Percentiles rank a stretch among this genome's conserved stretches.
Conservation (phyloP, 768 basidiomycete species). For the Porphyrellus cyaneotinctus region DNA sequence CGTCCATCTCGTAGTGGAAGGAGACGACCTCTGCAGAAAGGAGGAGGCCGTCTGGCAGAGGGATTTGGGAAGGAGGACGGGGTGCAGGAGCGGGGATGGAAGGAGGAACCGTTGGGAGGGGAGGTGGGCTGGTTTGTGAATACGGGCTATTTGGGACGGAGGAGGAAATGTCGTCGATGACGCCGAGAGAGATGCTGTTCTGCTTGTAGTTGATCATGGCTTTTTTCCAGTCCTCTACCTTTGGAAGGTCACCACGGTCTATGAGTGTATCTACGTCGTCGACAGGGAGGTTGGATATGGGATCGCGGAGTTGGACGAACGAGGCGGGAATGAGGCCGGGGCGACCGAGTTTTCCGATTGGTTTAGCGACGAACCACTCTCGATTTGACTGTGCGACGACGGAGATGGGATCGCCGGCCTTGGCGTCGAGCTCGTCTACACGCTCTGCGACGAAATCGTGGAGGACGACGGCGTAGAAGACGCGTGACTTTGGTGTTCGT, state of each 20-base stretch:
- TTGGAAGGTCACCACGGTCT: slow-evolving; percentile 83
- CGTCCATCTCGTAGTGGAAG: slow-evolving; percentile 95
- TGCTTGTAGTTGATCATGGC: slow-evolving; percentile 95
- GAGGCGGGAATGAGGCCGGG: slow-evolving; percentile 96
- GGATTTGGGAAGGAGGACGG: slow-evolving; percentile 41
- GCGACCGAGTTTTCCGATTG: slow-evolving; percentile 90
- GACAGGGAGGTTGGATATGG: slow-evolving; percentile 76
- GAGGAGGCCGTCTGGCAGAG: slow-evolving; percentile 79
- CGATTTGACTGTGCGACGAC: slow-evolving; percentile 99
- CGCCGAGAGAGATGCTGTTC: slow-evolving; percentile 90
- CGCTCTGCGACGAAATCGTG: slow-evolving; percentile 97
- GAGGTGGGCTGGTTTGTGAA: slow-evolving; percentile 19
- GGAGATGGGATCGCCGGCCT: slow-evolving; percentile 88
- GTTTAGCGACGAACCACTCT: slow-evolving; percentile 99
- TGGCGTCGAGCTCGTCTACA: slow-evolving; percentile 93
- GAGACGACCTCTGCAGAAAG: slow-evolving; percentile 87
- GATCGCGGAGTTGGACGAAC: slow-evolving; percentile 96
- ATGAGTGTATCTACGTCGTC: slow-evolving; percentile 74
- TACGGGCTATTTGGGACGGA: slow-evolving; percentile 45
- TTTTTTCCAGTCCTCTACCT: slow-evolving; percentile 99
- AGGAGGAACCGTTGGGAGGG: not conserved
- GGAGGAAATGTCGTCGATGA: slow-evolving; percentile 64
- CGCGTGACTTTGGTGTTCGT: slow-evolving; percentile 44
- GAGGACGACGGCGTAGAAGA: slow-evolving; percentile 91
- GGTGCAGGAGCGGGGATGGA: slow-evolving; percentile 10